Base-by-base conservation (phyloP, 1,139 yeast species). In the Scheffersomyces segobiensis region DNA sequence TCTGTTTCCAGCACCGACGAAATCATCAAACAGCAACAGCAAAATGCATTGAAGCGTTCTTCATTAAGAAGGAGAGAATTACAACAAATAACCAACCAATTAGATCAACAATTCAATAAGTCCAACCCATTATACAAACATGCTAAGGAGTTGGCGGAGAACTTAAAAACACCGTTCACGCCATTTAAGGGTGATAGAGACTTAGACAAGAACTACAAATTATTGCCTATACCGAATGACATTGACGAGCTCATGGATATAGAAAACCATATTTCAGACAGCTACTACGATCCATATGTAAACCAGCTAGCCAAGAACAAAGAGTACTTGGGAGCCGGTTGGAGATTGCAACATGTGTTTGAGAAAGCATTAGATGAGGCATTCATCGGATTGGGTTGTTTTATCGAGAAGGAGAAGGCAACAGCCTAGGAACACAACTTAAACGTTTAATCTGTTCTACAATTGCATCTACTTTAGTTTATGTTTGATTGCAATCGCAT, bases 181-280 rank as follows among this genome's bases (percentile, higher is more conserved):
- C 98, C 99, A 14, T 93, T 95, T 74, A 87, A 87, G 67, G 98
- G 98, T 55, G 98, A 95, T 74, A 82, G 96, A 56, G 88, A 89
- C 60, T 64, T 78, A 20, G 72, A 78, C 50, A 71, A 74, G 56
- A 75, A 75, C 52, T 83, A 78, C 65, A 70, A 62, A 4, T 63
- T 79, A 50, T 68, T 78, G 60, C 67, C 73, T 1, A 65, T 70
- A 26, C 69, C 73, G 2, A 57, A 58, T 5, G 64, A 69, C 6
- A 66, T 70, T 17, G 73, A 69, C n/a, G 79, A 79, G 55, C 72
- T 73, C 24, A 74, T 82, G 62, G 78, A 79, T 55, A 80, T 79
- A 18, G 79, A 79, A 24, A 93, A 89, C 67, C 90, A 91, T 48
- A 61, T 62, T 20, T 62, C 62, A 14, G 82, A 82, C 58, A 78